A percentile compares a stretch with the other conserved stretches of the same genome.
phyloP scores from a whole-genome alignment of 345 rosid genomes.

The Odontarrhena argentea region DNA sequence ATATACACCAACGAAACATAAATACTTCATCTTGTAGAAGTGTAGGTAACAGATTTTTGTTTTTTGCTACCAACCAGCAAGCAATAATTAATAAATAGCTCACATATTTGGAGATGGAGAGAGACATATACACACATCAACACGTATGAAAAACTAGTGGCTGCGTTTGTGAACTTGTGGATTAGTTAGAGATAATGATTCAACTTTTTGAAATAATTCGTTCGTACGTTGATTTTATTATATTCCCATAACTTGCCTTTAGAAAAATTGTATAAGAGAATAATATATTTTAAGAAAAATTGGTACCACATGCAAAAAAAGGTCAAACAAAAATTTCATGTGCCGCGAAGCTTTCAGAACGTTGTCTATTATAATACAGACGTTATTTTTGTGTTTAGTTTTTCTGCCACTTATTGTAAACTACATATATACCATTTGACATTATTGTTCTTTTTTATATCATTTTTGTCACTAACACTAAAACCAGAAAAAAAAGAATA shows the following conservation, averaged over 20 bases:
- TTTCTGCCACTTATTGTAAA: neutral
- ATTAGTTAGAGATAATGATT: constrained; percentile 40
- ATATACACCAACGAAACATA: constrained; percentile 19
- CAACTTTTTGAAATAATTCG: constrained; percentile 19
- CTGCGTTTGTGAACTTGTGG: constrained; percentile 29
- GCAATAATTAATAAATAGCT: neutral
- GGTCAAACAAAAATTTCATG: constrained; percentile 26
- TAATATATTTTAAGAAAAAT: constrained; percentile 20
- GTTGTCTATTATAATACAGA: constrained; percentile 3
- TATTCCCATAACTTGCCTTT: constrained; percentile 25
- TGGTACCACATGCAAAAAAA: constrained; percentile 13
- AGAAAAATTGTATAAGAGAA: neutral
- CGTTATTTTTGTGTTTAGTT: neutral
- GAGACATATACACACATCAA: constrained; percentile 24
- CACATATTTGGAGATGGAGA: constrained; percentile 20
- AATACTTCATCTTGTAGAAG: neutral
- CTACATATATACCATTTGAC: too few species aligned
- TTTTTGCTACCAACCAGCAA: constrained; percentile 11
- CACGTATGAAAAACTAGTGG: constrained; percentile 33
- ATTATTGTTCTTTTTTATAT: too few species aligned
- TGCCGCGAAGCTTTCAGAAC: constrained; percentile 14
- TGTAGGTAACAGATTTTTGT: neutral
- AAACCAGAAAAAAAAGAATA: too few species aligned
- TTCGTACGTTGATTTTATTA: neutral
- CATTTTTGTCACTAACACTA: too few species aligned